Percentiles rank a stretch among this genome's conserved stretches.
phyloP scores from a whole-genome alignment of 2,329 filamentous ascomycete genomes.

The Didymella sp. region DNA sequence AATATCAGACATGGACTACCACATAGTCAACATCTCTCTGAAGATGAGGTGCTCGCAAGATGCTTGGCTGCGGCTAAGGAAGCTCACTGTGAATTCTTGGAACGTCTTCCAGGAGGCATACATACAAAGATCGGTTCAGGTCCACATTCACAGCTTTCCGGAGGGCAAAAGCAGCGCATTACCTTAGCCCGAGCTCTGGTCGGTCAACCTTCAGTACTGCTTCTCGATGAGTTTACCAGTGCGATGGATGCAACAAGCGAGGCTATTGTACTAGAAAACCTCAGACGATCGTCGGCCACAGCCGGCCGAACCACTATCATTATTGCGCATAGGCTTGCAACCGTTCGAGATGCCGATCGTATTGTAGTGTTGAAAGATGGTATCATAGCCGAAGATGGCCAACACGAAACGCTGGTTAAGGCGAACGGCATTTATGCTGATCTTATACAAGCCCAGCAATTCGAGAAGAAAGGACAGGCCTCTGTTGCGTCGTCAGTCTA shows the following conservation, averaged over 20 bases:
- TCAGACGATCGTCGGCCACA: conserved; percentile 37
- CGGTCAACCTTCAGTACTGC: conserved; percentile 41
- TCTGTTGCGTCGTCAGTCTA: conserved; percentile 35
- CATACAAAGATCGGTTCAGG: conserved; percentile 44
- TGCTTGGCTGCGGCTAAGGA: conserved; percentile 60
- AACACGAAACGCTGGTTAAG: conserved; percentile 40
- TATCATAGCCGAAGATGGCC: conserved; percentile 40
- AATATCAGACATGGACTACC: conserved; percentile 47
- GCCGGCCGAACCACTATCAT: conserved; percentile 46
- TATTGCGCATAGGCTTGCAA: conserved; percentile 48
- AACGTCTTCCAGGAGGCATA: conserved; percentile 45
- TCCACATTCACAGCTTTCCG: conserved; percentile 45
- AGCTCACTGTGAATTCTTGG: conserved; percentile 59
- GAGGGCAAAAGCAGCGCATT: conserved; percentile 50
- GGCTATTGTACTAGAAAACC: conserved; percentile 41
- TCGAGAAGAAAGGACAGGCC: conserved; percentile 37
- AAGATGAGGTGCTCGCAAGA: conserved; percentile 53
- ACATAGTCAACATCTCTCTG: conserved; percentile 25
- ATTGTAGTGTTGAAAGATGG: conserved; percentile 50
- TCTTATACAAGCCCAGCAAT: conserved; percentile 46
- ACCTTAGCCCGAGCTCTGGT: conserved; percentile 48
- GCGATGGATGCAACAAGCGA: conserved; percentile 44
- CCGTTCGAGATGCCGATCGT: conserved; percentile 47
- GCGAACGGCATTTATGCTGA: conserved; percentile 41
- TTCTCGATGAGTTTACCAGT: conserved; percentile 49